Base-by-base conservation (phyloP, 192 early-diverging fungal species). In the Paraglomus occultum region DNA sequence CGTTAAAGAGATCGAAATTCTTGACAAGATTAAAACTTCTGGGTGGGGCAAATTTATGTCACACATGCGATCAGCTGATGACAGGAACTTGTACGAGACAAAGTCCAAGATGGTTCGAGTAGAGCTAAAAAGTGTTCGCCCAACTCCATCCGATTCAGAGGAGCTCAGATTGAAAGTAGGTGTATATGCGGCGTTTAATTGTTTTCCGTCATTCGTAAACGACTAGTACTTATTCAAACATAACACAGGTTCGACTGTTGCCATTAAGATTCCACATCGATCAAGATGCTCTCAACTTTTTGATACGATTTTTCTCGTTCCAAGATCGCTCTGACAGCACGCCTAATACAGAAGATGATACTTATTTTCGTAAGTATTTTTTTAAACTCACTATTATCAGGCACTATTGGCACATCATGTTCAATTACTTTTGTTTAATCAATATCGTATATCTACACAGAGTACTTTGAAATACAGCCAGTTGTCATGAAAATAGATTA, bases 401-500 rank as follows among this genome's bases (percentile, higher is more conserved):
- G 40, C n/a, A 40, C 46, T 78, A 18, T 10, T 18, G 59, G 7
- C 5, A 22, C 20, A 51, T 23, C 14, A 59, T 52, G 18, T 18
- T 61, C 11, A 8, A 74, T 58, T 8, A 12, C 5, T 12, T 47
- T 39, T 46, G 17, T 44, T 50, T 8, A 9, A 23, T 59, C n/a
- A n/a, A n/a, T n/a, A n/a, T n/a, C 10, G 49, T 73, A 38, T 50
- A 44, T 49, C 23, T 8, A 62, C n/a, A 23, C 69, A 85, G 84
- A 85, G 78, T 76, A 79, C 55, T 87, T 85, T 62, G 85, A 89
- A 23, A 79, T 99, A 7, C 74, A 78, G 6, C 90, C 93, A 3
- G 85, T 99, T 51, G 81, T 81, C 5, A 73, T 97, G 59, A 94
- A 94, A 64, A 83, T 99, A 67, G 96, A 99, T 79, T 99, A 96